These are phyloP conservation scores for Poronia punctata DNA, from an alignment of 495 filamentous ascomycete genomes.

Conservation along the genomic window DNA sequence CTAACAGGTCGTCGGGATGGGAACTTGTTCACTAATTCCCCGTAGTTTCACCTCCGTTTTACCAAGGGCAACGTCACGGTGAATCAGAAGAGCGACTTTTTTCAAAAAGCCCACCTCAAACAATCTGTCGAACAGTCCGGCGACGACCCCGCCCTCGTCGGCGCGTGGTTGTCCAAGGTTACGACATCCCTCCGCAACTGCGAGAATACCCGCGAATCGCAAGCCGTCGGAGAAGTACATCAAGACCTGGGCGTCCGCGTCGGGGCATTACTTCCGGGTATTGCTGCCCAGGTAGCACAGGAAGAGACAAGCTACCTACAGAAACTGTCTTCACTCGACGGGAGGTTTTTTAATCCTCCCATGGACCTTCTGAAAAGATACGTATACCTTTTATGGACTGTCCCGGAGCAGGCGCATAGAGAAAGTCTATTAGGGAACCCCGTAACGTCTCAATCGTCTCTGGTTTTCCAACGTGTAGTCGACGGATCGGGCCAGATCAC, in stretches of 20 bases:
- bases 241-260: constrained; percentile 10
- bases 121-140: constrained; percentile 9
- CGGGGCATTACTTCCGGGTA: constrained; percentile 14
- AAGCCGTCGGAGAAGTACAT: background rate
- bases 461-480: constrained; percentile 20
- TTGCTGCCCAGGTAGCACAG: too few species aligned
- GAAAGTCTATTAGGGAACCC: background rate
- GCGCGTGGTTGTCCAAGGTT: background rate
- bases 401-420: constrained; percentile 18
- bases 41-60: constrained; percentile 70
- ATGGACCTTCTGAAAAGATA: constrained; percentile 52
- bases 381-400: constrained; percentile 55
- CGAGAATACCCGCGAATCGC: background rate
- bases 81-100: constrained; percentile 68
- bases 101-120: constrained; percentile 64
- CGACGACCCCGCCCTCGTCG: background rate
- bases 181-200: background rate
- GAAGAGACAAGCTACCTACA: constrained; percentile 41
- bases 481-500: constrained; percentile 31
- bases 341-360: constrained; percentile 54
- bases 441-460: background rate
- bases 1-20: background rate
- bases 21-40: background rate
- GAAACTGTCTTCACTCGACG: constrained; percentile 51
- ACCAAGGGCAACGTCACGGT: constrained; percentile 87